Evolutionary conservation across 371 early-diverging fungal genomes (phyloP).

Genomic region (Entomophthora muscae): DNA sequence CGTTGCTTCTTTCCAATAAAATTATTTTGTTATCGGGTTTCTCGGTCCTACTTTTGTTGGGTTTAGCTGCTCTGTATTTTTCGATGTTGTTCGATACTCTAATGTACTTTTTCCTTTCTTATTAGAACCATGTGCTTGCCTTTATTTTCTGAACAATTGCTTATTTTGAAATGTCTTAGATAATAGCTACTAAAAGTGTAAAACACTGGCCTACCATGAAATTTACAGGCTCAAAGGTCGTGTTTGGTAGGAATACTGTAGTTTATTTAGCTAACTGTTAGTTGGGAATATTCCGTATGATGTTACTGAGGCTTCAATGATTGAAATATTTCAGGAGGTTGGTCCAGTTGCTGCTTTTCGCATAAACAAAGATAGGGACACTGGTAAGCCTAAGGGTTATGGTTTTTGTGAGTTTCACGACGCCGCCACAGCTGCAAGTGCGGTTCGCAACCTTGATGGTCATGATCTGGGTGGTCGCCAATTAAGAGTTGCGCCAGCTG

Average conservation of each 20-base stretch:
- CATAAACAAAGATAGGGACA: conserved; percentile 73
- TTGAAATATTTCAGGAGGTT: conserved; percentile 74
- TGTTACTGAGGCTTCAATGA: conserved; percentile 71
- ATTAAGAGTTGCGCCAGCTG: conserved; percentile 31
- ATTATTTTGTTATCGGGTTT: too few relatives aligned
- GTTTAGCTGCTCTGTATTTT: too few relatives aligned
- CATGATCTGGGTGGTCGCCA: conserved; percentile 66
- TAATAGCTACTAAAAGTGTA: too few relatives aligned
- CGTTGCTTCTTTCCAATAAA: too few relatives aligned
- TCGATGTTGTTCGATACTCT: too few relatives aligned
- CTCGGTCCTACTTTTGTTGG: too few relatives aligned
- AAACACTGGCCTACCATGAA: too few relatives aligned
- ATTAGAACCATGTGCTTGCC: too few relatives aligned
- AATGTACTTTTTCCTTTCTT: too few relatives aligned
- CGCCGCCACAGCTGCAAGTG: conserved; percentile 60
- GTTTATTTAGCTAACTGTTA: conserved; percentile 6
- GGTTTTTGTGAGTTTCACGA: conserved; percentile 77
- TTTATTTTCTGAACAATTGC: too few relatives aligned
- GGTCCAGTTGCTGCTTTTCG: conserved; percentile 66
- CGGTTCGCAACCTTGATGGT: conserved; percentile 62
- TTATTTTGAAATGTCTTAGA: too few relatives aligned
- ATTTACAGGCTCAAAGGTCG: conserved; percentile 9
- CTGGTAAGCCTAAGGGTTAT: conserved; percentile 79
- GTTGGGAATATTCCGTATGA: conserved; percentile 80
- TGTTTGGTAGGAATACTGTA: conserved; percentile 10